Conservation (phyloP, 306 rosid genomes). For the Glycine tomentella region DNA sequence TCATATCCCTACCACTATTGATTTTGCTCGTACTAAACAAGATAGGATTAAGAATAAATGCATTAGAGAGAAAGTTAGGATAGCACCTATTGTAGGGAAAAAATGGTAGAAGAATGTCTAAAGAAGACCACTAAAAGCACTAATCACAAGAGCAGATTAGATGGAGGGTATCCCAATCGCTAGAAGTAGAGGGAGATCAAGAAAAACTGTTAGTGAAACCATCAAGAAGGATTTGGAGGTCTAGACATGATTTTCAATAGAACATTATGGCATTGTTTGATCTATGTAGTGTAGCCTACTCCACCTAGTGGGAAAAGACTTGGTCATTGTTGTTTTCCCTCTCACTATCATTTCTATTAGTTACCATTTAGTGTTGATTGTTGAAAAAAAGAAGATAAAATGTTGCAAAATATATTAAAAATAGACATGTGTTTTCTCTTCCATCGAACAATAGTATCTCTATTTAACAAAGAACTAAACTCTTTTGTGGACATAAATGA, state of each 20-base stretch:
- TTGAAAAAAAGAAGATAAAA: no score
- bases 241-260: neutral
- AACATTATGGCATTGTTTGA: neutral
- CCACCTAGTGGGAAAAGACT: neutral
- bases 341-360: no score
- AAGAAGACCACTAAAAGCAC: neutral
- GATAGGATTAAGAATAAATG: neutral
- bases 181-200: neutral
- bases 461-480: neutral
- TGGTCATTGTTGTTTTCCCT: neutral
- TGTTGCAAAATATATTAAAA: neutral
- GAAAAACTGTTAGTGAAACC: neutral
- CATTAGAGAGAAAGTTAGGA: slow-evolving; percentile 1
- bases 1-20: neutral
- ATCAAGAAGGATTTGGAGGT: neutral
- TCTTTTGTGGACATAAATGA: neutral
- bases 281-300: neutral
- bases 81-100: neutral
- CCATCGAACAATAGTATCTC: neutral
- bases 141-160: neutral
- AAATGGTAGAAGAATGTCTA: slow-evolving; percentile 1
- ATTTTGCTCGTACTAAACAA: neutral
- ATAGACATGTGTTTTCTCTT: neutral
- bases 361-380: no score
- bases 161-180: neutral